A percentile compares a stretch with the other conserved stretches of the same genome.
Conservation (phyloP, 768 basidiomycete genomes). For the Chiua virens region DNA sequence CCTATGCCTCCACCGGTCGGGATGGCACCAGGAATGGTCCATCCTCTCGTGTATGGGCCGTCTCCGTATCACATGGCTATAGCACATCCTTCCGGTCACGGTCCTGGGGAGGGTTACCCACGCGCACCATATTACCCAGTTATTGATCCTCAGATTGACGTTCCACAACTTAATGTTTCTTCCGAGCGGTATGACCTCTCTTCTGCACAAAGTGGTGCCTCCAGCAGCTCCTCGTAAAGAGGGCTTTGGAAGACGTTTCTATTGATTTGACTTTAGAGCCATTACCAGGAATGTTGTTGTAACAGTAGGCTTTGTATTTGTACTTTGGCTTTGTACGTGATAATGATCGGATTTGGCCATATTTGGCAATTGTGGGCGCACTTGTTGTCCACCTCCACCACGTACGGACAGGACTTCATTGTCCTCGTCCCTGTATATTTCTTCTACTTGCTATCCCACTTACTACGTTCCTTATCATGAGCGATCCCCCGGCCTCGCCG, state of each 20-base stretch:
- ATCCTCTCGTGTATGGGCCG: slow-evolving; percentile 28
- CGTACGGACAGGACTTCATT: slow-evolving; percentile 11
- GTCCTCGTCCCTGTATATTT: slow-evolving; percentile 13
- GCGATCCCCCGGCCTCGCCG: slow-evolving; percentile 23
- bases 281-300: too few relatives aligned
- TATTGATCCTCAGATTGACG: slow-evolving; percentile 39
- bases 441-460: slow-evolving; percentile 1
- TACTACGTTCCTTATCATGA: slow-evolving; percentile 33
- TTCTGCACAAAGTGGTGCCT: slow-evolving; percentile 7
- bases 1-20: slow-evolving; percentile 13
- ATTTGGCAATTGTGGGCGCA: slow-evolving; percentile 19
- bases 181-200: slow-evolving; percentile 36
- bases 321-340: too few relatives aligned
- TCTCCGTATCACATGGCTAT: slow-evolving; percentile 30
- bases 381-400: slow-evolving; percentile 2
- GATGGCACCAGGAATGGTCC: slow-evolving; percentile 19
- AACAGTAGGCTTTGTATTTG: too few relatives aligned
- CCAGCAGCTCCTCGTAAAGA: slow-evolving; percentile 17
- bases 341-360: slow-evolving; percentile 21
- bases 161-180: slow-evolving; percentile 32
- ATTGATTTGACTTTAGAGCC: too few relatives aligned
- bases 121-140: slow-evolving; percentile 38
- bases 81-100: slow-evolving; percentile 20
- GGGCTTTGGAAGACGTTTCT: neutral
- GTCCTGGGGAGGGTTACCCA: slow-evolving; percentile 19